Evolutionary conservation across 768 basidiomycete species (phyloP), one percentile per base, ranked within the genome.

Genomic region (Amanita brunnescens): DNA sequence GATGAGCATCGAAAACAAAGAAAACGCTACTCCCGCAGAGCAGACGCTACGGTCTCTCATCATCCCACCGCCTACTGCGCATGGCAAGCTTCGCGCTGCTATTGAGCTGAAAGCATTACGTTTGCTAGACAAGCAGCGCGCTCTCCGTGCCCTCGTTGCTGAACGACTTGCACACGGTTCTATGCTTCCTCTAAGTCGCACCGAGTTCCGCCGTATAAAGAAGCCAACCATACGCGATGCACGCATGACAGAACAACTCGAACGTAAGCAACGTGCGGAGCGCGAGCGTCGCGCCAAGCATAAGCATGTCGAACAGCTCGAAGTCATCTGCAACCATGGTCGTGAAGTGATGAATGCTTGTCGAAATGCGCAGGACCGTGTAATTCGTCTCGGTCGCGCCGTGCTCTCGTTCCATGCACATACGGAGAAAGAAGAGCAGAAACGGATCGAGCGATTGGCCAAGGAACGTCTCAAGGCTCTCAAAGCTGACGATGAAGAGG

Each of bases 381-480:
- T 88, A 23, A 72, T 77, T 21, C 85, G 87, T 52, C 75, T 99
- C 18, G 87, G 91, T 45, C 81, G 83, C 55, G 77, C 87, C 1
- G 86, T 99, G 6, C 69, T 87, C 57, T 80, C 71, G 51, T 91
- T 94, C 75, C 96, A 99, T 64, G 73, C 73, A 13, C 81, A 84
- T 56, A 92, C 93, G 1, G 96, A 99, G 73, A 94, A 91, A 73
- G 95, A 98, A 68, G 96, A 99, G 66, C 91, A 94, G 78, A 92
- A 93, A 66, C 81, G 95, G 23, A 88, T 99, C 57, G 96, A 98
- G 70, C 76, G 92, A 51, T 83, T 99, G 40, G 84, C 88, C 41
- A 98, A 98, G 73, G 96, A 98, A 67, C 92, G 94, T 89, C 72
- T 99, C 56, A 92, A 90, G 72, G 96, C 95, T 6, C 82, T 98